A percentile compares a stretch with the other conserved stretches of the same genome.
Conservation (phyloP, 225 moss, liverwort and hornwort genomes). For the Pseudoscleropodium purum region DNA sequence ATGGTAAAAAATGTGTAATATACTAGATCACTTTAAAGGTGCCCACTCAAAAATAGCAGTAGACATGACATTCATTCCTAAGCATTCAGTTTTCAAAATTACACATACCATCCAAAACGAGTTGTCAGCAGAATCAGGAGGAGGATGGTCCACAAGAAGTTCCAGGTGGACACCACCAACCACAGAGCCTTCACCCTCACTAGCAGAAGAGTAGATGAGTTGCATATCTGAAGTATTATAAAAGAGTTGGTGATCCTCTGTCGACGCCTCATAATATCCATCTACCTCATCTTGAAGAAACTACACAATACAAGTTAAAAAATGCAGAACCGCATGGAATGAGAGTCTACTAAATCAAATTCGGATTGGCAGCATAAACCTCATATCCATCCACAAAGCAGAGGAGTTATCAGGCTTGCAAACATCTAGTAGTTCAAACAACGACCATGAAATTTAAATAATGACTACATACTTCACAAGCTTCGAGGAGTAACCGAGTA, state of each 20-base stretch:
- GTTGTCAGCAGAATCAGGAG: conserved; percentile 49
- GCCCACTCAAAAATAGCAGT: not conserved
- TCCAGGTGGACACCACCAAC: conserved; percentile 95
- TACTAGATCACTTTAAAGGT: not conserved
- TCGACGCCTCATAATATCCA: conserved; percentile 58
- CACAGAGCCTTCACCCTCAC: conserved; percentile 96
- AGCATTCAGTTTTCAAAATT: not conserved
- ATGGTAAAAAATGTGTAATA: not conserved
- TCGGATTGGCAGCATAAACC: not conserved
- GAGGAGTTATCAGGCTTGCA: not conserved
- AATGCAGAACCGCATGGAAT: not conserved
- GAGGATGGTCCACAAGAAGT: conserved; percentile 92
- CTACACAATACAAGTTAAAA: conserved; percentile 24
- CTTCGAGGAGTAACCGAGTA: not conserved
- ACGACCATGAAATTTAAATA: not conserved
- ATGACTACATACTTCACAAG: not conserved
- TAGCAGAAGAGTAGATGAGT: conserved; percentile 81
- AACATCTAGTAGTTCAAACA: not conserved
- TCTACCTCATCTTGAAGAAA: conserved; percentile 87
- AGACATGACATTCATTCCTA: not conserved
- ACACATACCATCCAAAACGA: conserved; percentile 79
- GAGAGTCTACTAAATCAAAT: not conserved
- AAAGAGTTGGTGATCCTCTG: conserved; percentile 59
- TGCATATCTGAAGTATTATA: conserved; percentile 91
- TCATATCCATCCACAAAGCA: not conserved